Conservation (phyloP, 352 stramenopile species). For the Elongisporangium undulatum region DNA sequence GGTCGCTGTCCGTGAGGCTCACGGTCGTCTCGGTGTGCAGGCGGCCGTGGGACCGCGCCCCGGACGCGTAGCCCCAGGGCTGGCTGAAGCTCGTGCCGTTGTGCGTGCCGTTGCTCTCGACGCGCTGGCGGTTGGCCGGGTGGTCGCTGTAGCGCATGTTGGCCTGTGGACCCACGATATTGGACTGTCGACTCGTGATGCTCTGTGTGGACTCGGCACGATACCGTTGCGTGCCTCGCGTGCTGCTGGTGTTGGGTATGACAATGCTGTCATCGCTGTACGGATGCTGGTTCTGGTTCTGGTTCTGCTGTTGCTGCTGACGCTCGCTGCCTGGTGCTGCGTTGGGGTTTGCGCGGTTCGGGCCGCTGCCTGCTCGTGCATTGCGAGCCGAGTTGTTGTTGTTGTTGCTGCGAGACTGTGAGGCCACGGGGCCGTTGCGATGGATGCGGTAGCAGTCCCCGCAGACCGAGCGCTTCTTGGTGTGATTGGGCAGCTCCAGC, state of each 20-base stretch:
- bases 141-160: constrained; percentile 50
- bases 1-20: constrained; percentile 49
- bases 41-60: constrained; percentile 12
- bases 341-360: constrained; percentile 10
- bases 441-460: constrained; percentile 73
- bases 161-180: constrained; percentile 33
- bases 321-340: constrained; percentile 9
- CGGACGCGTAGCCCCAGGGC: background rate
- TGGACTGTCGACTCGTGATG: constrained; percentile 36
- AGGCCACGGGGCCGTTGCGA: constrained; percentile 45
- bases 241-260: constrained; percentile 11
- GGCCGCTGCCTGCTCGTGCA: constrained; percentile 9
- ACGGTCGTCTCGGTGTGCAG: constrained; percentile 47
- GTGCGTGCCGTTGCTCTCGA: background rate
- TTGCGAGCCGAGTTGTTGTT: constrained; percentile 12
- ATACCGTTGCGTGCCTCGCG: constrained; percentile 14
- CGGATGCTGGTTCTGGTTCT: background rate
- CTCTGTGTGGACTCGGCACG: constrained; percentile 51
- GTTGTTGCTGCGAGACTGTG: background rate
- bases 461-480: constrained; percentile 72
- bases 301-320: background rate
- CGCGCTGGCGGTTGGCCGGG: constrained; percentile 18
- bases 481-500: constrained; percentile 45
- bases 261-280: constrained; percentile 11
- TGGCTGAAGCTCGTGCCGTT: background rate